Evolutionary conservation across 805 yeast species (phyloP).

Genomic region (Debaryomyces castellii): DNA sequence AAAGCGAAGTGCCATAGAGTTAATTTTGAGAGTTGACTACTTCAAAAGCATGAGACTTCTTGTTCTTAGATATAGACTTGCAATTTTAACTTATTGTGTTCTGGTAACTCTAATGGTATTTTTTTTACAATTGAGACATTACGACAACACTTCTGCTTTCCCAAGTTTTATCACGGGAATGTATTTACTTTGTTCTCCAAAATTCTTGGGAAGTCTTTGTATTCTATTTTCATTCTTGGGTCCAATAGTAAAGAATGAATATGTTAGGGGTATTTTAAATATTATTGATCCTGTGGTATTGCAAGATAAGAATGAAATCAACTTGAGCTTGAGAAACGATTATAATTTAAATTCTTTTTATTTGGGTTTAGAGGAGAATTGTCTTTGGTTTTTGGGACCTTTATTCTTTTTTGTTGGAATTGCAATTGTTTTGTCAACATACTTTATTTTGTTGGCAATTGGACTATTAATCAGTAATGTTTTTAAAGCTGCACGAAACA

Average conservation of each 20-base stretch:
- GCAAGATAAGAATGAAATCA: conserved; percentile 45
- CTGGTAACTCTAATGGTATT: conserved; percentile 54
- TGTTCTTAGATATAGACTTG: conserved; percentile 74
- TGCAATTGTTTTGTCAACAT: conserved; percentile 40
- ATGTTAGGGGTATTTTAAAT: conserved; percentile 39
- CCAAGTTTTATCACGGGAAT: conserved; percentile 41
- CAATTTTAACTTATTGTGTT: conserved; percentile 68
- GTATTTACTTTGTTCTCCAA: conserved; percentile 15
- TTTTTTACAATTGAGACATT: conserved; percentile 53
- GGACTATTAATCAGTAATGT: conserved; percentile 7
- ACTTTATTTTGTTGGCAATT: conserved; percentile 18
- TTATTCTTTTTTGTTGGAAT: conserved; percentile 49
- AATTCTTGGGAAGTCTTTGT: conserved; percentile 21
- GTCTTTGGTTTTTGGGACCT: conserved; percentile 59
- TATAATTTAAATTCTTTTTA: conserved; percentile 55
- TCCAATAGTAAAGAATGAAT: conserved; percentile 30
- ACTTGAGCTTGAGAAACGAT: conserved; percentile 31
- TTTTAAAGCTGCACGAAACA: background rate
- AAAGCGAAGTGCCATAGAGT: conserved; percentile 34
- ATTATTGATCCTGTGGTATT: conserved; percentile 54
- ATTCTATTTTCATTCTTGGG: conserved; percentile 35
- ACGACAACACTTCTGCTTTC: conserved; percentile 28
- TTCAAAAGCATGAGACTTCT: conserved; percentile 63
- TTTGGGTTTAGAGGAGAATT: conserved; percentile 62
- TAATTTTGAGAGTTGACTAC: conserved; percentile 50